A percentile compares a stretch with the other conserved stretches of the same genome.
Conservation (phyloP, 83 land plant species). For the Thuja plicata region DNA sequence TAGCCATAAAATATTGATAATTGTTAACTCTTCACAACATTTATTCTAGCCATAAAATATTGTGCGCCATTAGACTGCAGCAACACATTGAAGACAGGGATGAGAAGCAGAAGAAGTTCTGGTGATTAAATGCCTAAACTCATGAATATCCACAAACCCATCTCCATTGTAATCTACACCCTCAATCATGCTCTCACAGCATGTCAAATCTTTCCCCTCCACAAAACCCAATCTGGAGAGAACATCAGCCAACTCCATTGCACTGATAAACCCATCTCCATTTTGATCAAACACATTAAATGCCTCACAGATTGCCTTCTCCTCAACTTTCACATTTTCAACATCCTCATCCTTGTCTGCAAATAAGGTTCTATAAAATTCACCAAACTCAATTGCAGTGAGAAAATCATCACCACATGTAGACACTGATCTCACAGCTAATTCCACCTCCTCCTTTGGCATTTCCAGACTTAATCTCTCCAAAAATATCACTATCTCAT, state of each 20-base stretch:
- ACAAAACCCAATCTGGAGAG: not conserved
- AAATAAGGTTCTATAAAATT: not conserved
- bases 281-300: constrained; percentile 47
- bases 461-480: not conserved
- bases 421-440: not conserved
- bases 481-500: not conserved
- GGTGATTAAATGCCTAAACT: constrained; percentile 17
- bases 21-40: no score
- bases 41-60: no score
- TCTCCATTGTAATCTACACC: constrained; percentile 1
- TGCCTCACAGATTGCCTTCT: constrained; percentile 9
- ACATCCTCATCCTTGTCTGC: not conserved
- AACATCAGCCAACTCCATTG: not conserved
- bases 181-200: constrained; percentile 34
- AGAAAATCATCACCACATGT: not conserved
- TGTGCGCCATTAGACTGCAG: no score
- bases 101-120: not conserved
- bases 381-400: not conserved
- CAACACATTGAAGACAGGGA: no score
- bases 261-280: constrained; percentile 41
- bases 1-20: no score
- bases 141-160: constrained; percentile 16
- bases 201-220: constrained; percentile 18
- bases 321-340: not conserved
- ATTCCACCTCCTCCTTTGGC: not conserved